Percentiles rank a stretch among this genome's conserved stretches.
Conservation (phyloP, 306 rosid genomes). For the Fagus crenata region DNA sequence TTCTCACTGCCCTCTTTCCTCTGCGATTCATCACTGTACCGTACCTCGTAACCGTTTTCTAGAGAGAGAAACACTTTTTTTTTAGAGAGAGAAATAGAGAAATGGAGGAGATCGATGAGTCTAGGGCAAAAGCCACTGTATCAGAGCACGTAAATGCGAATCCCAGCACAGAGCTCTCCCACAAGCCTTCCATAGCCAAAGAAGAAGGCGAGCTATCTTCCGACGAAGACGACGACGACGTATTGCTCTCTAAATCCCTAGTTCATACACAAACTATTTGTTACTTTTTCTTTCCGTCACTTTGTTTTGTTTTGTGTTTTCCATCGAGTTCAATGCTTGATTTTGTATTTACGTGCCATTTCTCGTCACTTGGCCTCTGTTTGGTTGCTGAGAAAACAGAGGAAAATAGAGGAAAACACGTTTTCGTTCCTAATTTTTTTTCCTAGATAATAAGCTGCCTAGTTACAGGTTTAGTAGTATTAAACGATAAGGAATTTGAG, state of each 20-base stretch:
- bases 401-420: background rate
- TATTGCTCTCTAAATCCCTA: constrained; percentile 36
- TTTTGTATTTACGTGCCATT: background rate
- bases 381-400: constrained; percentile 7
- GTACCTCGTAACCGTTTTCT: background rate
- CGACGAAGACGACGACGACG: constrained; percentile 49
- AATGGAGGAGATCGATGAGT: constrained; percentile 43
- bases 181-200: constrained; percentile 40
- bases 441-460: background rate
- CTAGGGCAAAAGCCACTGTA: constrained; percentile 24
- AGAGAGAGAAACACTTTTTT: background rate
- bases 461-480: background rate
- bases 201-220: constrained; percentile 95
- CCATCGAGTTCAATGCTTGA: constrained; percentile 2
- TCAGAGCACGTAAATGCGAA: constrained; percentile 18
- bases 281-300: background rate
- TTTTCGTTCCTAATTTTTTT: background rate
- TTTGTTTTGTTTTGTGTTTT: background rate
- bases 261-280: background rate
- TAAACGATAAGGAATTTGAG: background rate
- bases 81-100: background rate
- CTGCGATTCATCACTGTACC: background rate
- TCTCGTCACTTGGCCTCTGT: background rate
- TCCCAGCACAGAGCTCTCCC: constrained; percentile 27
- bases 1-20: background rate